phyloP scores from a whole-genome alignment of 345 rosid genomes.

The Fremontodendron californicum region DNA sequence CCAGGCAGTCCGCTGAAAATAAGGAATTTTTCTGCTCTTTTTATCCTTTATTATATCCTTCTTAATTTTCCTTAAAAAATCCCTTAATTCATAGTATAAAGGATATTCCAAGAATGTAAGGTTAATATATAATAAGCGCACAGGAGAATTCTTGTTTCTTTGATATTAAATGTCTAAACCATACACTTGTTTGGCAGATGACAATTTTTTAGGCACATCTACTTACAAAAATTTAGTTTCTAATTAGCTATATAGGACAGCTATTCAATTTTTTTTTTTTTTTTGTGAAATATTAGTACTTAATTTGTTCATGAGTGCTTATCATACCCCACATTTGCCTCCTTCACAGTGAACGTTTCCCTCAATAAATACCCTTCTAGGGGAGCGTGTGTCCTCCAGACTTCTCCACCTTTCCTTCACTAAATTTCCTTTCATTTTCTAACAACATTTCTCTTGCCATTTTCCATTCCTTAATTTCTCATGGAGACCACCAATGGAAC shows the following conservation, averaged over 20 bases:
- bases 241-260: neutral
- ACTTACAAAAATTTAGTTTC: neutral
- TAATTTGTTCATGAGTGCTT: conserved; percentile 29
- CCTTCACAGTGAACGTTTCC: conserved; percentile 24
- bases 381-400: conserved; percentile 23
- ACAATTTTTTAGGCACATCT: neutral
- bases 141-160: neutral
- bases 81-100: neutral
- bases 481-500: neutral
- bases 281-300: neutral
- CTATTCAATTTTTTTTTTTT: neutral
- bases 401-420: neutral
- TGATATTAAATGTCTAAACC: neutral
- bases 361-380: conserved; percentile 44
- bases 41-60: neutral
- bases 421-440: neutral
- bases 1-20: neutral
- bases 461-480: neutral
- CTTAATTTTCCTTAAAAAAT: neutral
- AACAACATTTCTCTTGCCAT: neutral
- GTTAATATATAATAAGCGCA: neutral
- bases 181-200: neutral
- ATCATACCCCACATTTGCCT: conserved; percentile 38
- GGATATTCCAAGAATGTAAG: neutral
- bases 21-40: neutral